A percentile compares a stretch with the other conserved stretches of the same genome.
These are phyloP conservation scores for Calonectria pauciramosa DNA, from an alignment of 2,329 filamentous ascomycete genomes.

Conservation along the genomic window DNA sequence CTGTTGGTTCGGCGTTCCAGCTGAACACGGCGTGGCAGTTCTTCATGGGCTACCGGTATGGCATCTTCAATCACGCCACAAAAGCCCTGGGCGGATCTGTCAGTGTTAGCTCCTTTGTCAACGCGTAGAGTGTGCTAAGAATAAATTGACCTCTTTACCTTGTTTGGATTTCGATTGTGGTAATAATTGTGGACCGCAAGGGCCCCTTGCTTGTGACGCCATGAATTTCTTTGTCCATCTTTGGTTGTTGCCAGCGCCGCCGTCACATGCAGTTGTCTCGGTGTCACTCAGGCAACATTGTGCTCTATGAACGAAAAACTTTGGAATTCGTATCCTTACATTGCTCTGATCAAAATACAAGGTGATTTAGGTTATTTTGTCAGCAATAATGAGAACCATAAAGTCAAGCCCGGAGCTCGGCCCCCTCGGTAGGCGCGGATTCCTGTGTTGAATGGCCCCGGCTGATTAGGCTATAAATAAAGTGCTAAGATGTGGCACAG, in stretches of 20 bases:
- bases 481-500: not conserved
- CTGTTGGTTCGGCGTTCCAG: not conserved
- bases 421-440: not conserved
- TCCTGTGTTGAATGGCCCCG: not conserved
- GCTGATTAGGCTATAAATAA: not conserved
- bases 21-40: constrained; percentile 3
- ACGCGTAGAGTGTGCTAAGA: not conserved
- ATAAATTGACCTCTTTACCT: not conserved
- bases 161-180: not conserved
- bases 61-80: constrained; percentile 13
- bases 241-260: not conserved
- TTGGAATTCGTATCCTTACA: not conserved
- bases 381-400: not conserved
- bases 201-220: not conserved
- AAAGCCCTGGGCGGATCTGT: constrained; percentile 10
- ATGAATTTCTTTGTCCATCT: not conserved
- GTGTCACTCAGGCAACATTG: not conserved
- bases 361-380: not conserved
- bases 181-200: not conserved
- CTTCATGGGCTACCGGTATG: constrained; percentile 12
- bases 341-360: not conserved
- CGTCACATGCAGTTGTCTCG: not conserved
- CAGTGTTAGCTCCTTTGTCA: not conserved
- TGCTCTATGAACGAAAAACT: not conserved
- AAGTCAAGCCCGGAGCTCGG: not conserved